Base-by-base conservation (phyloP, 2,329 filamentous ascomycete species). In the Huntiella abstrusa region DNA sequence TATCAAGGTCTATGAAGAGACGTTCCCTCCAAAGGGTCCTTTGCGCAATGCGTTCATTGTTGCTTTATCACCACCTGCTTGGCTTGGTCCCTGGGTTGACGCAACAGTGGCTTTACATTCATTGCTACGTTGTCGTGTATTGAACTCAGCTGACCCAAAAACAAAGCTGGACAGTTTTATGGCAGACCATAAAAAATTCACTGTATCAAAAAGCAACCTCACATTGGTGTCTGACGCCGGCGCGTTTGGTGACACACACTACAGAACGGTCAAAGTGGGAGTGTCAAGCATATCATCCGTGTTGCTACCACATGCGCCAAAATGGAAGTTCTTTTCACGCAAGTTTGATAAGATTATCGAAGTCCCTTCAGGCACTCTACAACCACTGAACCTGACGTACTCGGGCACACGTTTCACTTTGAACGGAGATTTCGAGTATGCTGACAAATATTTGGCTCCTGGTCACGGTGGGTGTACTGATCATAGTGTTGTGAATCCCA, bases 1-100 rank as follows among this genome's bases (percentile, higher is more conserved):
- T 0, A 75, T 80, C 5, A 0, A 37, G 0, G 54, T 72, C 6
- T 61, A 73, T 51, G 74, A 79, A 53, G 76, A 71, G 71, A 73
- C 75, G 0, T 57, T 78, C 0, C 66, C 71, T 0, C 28, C 38
- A 0, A 11, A 60, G 0, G 0, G 38, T 0, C 4, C 49, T 0
- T 22, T 60, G 10, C 60, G 61, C 0, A 66, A 69, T 48, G 59
- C 68, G 0, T 61, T 63, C 0, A 59, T 77, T 0, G 77, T 77
- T 42, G 73, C 77, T 51, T 56, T 77, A 0, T 44, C 52, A 0
- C 51, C 64, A 0, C 71, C 72, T 0, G 4, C 16, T 0, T 22
- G 54, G 0, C 39, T 47, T 8, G 16, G 7, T 11, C 8, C 37
- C 2, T 47, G 45, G 45, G 28, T 33, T 15, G 45, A 42, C 8